Conservation (phyloP, 2,329 filamentous ascomycete genomes). For the Akanthomyces uredinophilus region DNA sequence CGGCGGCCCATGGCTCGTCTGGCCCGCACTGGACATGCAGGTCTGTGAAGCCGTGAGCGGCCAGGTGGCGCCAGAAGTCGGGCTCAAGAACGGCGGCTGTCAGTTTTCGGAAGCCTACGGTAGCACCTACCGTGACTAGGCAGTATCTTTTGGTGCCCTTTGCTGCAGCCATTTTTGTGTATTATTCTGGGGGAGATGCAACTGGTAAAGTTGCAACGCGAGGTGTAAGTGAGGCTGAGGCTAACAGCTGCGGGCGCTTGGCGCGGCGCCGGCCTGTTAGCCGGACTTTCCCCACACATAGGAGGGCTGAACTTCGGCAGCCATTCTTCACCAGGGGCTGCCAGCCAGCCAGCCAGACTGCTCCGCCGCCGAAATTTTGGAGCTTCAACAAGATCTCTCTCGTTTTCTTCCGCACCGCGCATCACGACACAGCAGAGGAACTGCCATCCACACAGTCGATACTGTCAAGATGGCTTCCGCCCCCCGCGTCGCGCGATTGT, state of each 20-base stretch:
- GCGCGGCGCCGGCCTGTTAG: not conserved
- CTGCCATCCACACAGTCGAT: not conserved
- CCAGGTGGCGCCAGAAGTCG: slow-evolving; percentile 58
- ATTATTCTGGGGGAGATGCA: not conserved
- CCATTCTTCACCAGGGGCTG: not conserved
- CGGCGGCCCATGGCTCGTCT: slow-evolving; percentile 42
- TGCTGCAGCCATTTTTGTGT: slow-evolving; percentile 1
- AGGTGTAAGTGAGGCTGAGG: slow-evolving; percentile 7
- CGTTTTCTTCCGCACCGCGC: slow-evolving; percentile 18
- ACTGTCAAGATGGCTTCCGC: slow-evolving; percentile 34
- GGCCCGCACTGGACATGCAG: slow-evolving; percentile 78
- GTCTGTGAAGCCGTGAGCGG: slow-evolving; percentile 58
- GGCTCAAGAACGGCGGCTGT: slow-evolving; percentile 60
- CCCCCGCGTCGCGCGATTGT: slow-evolving; percentile 34
- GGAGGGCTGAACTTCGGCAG: slow-evolving; percentile 12
- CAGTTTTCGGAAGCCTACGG: slow-evolving; percentile 72
- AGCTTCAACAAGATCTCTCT: slow-evolving; percentile 18
- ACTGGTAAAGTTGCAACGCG: not conserved
- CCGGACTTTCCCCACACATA: not conserved
- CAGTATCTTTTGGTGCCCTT: slow-evolving; percentile 40
- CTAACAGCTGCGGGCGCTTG: slow-evolving; percentile 15
- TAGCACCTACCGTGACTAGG: slow-evolving; percentile 90
- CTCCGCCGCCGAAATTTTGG: slow-evolving; percentile 30
- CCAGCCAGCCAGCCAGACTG: slow-evolving; percentile 11
- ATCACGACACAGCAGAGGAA: slow-evolving; percentile 19